A percentile compares a stretch with the other conserved stretches of the same genome.
Evolutionary conservation across 768 basidiomycete genomes (phyloP).

Genomic region (Botryobasidium botryosum): DNA sequence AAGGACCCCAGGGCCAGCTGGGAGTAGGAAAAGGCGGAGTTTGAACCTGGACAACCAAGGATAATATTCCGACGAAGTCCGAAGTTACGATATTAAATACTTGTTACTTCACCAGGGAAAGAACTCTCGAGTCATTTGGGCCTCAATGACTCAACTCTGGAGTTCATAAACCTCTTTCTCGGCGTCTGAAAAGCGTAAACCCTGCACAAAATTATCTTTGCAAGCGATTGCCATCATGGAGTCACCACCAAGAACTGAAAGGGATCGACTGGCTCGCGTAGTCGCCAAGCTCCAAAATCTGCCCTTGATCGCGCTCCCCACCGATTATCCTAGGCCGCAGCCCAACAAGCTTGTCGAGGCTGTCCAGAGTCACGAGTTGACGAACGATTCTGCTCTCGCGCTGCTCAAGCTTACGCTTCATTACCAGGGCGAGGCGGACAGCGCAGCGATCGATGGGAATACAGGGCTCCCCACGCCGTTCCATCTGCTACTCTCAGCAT

Average conservation of each 20-base stretch:
- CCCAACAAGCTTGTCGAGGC: constrained; percentile 72
- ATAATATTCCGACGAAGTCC: no score
- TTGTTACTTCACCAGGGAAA: no score
- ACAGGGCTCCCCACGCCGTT: constrained; percentile 57
- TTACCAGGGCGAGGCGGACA: constrained; percentile 35
- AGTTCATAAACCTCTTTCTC: no score
- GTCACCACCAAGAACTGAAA: constrained; percentile 1
- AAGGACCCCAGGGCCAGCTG: no score
- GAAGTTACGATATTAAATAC: no score
- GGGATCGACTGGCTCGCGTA: constrained; percentile 21
- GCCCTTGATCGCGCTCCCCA: constrained; percentile 82
- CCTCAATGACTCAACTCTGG: no score
- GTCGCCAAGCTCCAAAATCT: constrained; percentile 46
- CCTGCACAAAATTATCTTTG: no score
- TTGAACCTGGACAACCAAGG: constrained; percentile 13
- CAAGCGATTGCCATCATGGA: no score
- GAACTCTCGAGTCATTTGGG: no score
- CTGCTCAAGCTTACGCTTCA: constrained; percentile 70
- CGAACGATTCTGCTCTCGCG: constrained; percentile 52
- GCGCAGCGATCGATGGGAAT: constrained; percentile 28
- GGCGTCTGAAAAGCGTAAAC: no score
- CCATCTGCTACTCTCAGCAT: constrained; percentile 83
- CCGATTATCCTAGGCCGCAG: constrained; percentile 82
- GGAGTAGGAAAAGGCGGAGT: constrained; percentile 11
- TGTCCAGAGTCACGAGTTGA: constrained; percentile 50